These are phyloP conservation scores for Pistacia integerrima DNA, from an alignment of 345 rosid species.

Conservation along the genomic window DNA sequence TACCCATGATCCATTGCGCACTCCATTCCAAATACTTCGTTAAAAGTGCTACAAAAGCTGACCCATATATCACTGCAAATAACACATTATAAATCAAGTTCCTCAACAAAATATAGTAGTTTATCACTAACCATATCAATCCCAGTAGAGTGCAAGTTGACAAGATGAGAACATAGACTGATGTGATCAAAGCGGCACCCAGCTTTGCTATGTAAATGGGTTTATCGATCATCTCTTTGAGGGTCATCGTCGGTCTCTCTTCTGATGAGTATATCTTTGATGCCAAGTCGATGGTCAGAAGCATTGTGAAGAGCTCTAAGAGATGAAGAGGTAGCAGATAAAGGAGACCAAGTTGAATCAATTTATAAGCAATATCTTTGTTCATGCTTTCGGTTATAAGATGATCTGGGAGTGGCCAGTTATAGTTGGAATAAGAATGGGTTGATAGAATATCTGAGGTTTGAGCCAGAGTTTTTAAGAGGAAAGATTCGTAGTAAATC, in stretches of 20 bases:
- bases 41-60: slow-evolving; percentile 8
- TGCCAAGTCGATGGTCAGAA: slow-evolving; percentile 12
- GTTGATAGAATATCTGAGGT: slow-evolving; percentile 2
- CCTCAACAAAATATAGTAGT: background rate
- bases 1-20: slow-evolving; percentile 17
- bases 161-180: slow-evolving; percentile 18
- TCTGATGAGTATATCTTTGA: slow-evolving; percentile 7
- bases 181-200: slow-evolving; percentile 14
- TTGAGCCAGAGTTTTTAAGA: slow-evolving; percentile 19
- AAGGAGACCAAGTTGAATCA: slow-evolving; percentile 21
- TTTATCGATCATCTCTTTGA: slow-evolving; percentile 16
- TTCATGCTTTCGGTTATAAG: background rate
- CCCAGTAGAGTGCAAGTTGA: slow-evolving; percentile 26
- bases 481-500: slow-evolving; percentile 28
- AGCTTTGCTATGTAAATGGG: background rate
- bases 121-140: slow-evolving; percentile 26
- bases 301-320: slow-evolving; percentile 19
- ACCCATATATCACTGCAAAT: background rate
- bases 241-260: slow-evolving; percentile 10
- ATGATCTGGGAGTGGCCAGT: slow-evolving; percentile 4
- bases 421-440: background rate
- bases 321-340: slow-evolving; percentile 31
- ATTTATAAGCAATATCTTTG: slow-evolving; percentile 4
- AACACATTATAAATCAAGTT: background rate
- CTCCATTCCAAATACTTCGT: slow-evolving; percentile 24